Base-by-base conservation (phyloP, 2,329 filamentous ascomycete species). In the Juglanconis sp. region DNA sequence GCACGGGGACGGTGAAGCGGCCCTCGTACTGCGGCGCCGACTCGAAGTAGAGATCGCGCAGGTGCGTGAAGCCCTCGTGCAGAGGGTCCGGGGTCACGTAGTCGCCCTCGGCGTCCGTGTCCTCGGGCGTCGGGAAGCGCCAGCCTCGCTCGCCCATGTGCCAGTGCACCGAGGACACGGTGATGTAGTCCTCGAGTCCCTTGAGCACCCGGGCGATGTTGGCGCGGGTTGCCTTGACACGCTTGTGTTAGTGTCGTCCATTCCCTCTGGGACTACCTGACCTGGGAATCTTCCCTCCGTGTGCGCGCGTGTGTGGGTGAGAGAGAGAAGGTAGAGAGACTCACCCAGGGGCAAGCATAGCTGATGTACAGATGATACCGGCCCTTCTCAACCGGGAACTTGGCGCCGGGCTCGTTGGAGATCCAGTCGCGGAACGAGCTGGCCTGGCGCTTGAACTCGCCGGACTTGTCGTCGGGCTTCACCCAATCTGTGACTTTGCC, bases 311-410 rank as follows among this genome's bases (percentile, higher is more conserved):
- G 9, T 11, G 9, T 1, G 32, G 13, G 7, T 38, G 9, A 17
- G 36, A 1, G 24, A n/a, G 9, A n/a, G 34, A 54, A 53, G 46
- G 34, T 48, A 52, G 24, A 24, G 24, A 24, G 24, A 69, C 76
- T 56, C 67, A 80, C 88, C 93, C 93, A 97, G 4, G 93, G 93
- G 75, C 93, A 97, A 6, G 93, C 93, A 75, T 96, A 96, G 69
- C 89, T 94, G 66, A 96, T 89, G 72, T 94, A 99, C 68, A 99
- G 86, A 76, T 99, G 95, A 74, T 99, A 99, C 59, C 95, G 84
- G 56, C 84, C 91, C 76, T 91, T 91, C 77, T 98, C 94, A 1
- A 92, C 84, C 5, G 92, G 90, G 68, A 92, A 97, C 73, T 87
- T 77, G 5, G 91, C 88, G 47, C 84, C 87, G 1, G 85, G 76